These are phyloP conservation scores for Penicillium simplicissimum DNA, from an alignment of 495 filamentous ascomycete genomes.

Conservation along the genomic window DNA sequence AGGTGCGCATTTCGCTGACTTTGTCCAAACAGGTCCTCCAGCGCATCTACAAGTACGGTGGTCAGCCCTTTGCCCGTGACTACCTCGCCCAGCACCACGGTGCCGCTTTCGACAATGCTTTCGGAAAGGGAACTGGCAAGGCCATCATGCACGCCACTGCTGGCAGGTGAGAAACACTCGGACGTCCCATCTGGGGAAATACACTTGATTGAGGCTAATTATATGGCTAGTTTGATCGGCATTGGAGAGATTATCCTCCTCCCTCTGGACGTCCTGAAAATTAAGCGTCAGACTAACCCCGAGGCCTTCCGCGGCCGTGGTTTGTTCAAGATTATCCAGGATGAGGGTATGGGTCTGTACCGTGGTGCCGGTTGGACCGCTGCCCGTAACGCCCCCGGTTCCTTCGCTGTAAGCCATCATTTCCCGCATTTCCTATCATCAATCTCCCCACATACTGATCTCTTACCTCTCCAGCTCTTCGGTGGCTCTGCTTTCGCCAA, in stretches of 20 bases:
- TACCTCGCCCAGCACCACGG: conserved; percentile 83
- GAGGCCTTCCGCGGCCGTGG: conserved; percentile 96
- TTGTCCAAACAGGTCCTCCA: conserved; percentile 67
- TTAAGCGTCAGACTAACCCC: conserved; percentile 99
- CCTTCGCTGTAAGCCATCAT: conserved; percentile 78
- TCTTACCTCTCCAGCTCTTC: conserved; percentile 68
- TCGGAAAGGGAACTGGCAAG: conserved; percentile 96
- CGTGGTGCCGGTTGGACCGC: conserved; percentile 97
- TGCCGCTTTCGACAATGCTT: conserved; percentile 77
- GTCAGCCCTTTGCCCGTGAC: conserved; percentile 93
- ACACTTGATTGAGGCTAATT: conserved; percentile 7
- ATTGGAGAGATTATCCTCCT: conserved; percentile 96
- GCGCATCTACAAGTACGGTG: conserved; percentile 98
- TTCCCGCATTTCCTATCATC: neutral
- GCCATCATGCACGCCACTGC: conserved; percentile 97
- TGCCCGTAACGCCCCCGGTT: conserved; percentile 93
- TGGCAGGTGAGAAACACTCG: conserved; percentile 64
- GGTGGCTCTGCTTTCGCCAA: conserved; percentile 98
- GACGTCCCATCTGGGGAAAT: too few relatives aligned
- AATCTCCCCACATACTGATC: conserved; percentile 17
- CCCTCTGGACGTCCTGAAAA: conserved; percentile 96
- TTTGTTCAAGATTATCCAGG: conserved; percentile 80
- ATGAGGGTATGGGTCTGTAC: conserved; percentile 96
- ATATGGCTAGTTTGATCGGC: conserved; percentile 71
- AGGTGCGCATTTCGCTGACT: neutral